Evolutionary conservation across 2,329 filamentous ascomycete genomes (phyloP), one percentile per base, ranked within the genome.

Genomic region (Septoria petroselini): DNA sequence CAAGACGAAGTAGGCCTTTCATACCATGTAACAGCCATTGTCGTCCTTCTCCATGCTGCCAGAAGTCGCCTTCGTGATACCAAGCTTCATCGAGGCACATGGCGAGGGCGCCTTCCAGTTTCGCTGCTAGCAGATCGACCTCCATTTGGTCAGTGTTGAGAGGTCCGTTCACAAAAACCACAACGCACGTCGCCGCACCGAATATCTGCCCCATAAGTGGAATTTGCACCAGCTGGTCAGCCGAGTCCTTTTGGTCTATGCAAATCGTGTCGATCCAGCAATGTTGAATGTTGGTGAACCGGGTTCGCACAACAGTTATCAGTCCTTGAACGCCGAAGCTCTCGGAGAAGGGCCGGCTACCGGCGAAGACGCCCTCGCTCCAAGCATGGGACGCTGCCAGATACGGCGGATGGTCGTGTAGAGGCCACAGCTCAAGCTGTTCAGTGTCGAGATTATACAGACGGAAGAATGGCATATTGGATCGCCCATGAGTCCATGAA

Each of bases 41-140:
- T n/a, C 42, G 42, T 15, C 42, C 42, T 15, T 3, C n/a, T 11
- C 18, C 42, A 46, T 14, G 8, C 31, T 46, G 42, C 42, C 42
- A 46, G 11, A 25, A 23, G 7, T 30, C 30, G 4, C 42, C 42
- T 19, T 46, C 42, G n/a, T 46, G 30, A 15, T 3, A 7, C 33
- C 42, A 46, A 7, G 42, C 42, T 27, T 46, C 42, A 21, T 30
- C 42, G 15, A 31, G 42, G 29, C 42, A 46, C 42, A 46, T 46
- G 9, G 42, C 42, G 8, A 46, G 31, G 9, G 42, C 42, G 19
- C 42, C 42, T 14, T 46, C 42, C 2, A 46, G n/a, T 25, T 38
- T 35, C 33, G 21, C 18, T 4, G 33, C 29, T 8, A 46, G n/a
- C 29, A 30, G 35, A 25, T 46, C 42, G 5, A 46, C 31, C 2